These are phyloP conservation scores for Citrus inodora DNA, from an alignment of 345 rosid genomes.

Conservation along the genomic window DNA sequence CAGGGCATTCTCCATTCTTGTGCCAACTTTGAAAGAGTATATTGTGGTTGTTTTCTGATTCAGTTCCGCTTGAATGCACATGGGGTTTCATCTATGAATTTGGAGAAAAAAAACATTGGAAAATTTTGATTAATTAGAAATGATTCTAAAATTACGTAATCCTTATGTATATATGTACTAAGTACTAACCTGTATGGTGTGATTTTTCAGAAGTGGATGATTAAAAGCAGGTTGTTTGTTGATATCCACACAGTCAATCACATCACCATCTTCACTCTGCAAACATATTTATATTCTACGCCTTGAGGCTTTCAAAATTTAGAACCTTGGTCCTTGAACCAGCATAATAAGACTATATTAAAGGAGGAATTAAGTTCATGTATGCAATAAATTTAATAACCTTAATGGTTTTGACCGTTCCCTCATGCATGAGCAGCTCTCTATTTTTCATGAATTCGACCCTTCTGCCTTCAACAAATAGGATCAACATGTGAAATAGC, in stretches of 20 bases:
- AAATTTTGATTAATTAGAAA: background rate
- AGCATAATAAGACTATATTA: too few species aligned
- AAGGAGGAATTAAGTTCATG: too few species aligned
- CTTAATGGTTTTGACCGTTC: background rate
- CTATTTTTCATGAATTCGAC: background rate
- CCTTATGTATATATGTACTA: too few species aligned
- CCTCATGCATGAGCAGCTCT: background rate
- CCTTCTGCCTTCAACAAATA: background rate
- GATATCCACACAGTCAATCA: conserved; percentile 26
- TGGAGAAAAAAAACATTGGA: background rate
- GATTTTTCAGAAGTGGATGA: conserved; percentile 29
- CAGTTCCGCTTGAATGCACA: background rate
- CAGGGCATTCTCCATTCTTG: conserved; percentile 22
- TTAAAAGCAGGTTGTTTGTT: conserved; percentile 30
- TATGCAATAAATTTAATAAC: background rate
- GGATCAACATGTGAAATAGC: background rate
- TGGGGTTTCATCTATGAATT: conserved; percentile 19
- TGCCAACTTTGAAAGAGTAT: conserved; percentile 11
- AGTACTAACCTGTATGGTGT: conserved; percentile 11
- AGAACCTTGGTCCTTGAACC: too few species aligned
- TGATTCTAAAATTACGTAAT: background rate
- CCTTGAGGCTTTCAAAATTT: background rate
- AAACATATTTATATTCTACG: background rate
- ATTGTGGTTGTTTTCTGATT: background rate
- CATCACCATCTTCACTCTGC: conserved; percentile 6